Evolutionary conservation across 202 grass and related monocot genomes (phyloP), one percentile per base, ranked within the genome.

Genomic region (Brachypodium distachyon): DNA sequence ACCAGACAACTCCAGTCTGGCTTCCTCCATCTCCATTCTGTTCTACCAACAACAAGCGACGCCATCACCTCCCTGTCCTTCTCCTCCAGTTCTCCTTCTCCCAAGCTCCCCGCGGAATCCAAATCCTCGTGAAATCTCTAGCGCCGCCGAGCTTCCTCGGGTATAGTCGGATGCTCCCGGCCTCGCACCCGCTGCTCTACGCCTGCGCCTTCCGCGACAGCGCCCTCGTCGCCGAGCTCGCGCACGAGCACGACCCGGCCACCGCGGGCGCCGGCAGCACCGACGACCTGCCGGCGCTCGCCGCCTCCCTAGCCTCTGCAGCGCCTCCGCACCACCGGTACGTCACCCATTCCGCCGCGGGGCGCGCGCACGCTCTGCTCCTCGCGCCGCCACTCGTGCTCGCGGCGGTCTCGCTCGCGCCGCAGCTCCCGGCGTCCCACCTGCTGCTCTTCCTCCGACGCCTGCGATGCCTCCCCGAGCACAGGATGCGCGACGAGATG

Each of bases 161-260:
- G n/a, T n/a, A n/a, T n/a, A n/a, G n/a, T n/a, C n/a, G 81, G 71
- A 88, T 88, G 86, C 86, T 88, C 81, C 86, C 86, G 47, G 86
- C 86, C 77, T 84, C 81, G 86, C 81, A 88, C 23, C 81, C 86
- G 54, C 81, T 88, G 70, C 86, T 88, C 63, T 88, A 88, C 86
- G 71, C 81, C 70, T 84, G 86, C 81, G 77, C 69, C 86, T 81
- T 81, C 86, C 76, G 72, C 62, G 86, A 84, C 86, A 84, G 56
- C 55, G 19, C 65, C 62, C 25, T 88, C 77, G 64, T 88, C 71
- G 77, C 71, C 71, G 86, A 88, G 4, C 81, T 88, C 63, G 57
- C 55, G 18, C 63, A 22, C 81, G 38, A 39, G 18, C 63, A 22
- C 81, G 38, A 39, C 34, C 22, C 66, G 11, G 34, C 6, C 7